These are phyloP conservation scores for Nemania diffusa DNA, from an alignment of 2,329 filamentous ascomycete species.

Conservation along the genomic window DNA sequence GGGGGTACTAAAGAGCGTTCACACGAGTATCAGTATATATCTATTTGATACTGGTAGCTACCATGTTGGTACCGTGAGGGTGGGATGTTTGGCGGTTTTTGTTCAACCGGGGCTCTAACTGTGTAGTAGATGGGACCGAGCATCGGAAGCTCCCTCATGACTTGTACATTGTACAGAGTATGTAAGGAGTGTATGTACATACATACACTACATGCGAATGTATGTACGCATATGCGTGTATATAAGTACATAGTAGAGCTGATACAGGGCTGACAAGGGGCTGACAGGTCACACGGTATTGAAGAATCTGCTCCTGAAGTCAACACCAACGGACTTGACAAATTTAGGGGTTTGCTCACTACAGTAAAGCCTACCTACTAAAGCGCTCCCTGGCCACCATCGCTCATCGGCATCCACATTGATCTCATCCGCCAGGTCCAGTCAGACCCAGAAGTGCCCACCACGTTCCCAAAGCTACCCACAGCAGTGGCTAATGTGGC, in stretches of 20 bases:
- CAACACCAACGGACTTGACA: constrained; percentile 21
- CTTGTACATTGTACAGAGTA: neutral
- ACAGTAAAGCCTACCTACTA: constrained; percentile 18
- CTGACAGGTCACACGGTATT: constrained; percentile 28
- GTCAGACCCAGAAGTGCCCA: constrained; percentile 1
- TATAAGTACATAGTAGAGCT: neutral
- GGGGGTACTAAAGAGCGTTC: constrained; percentile 6
- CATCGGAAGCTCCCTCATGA: neutral
- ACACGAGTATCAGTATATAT: constrained; percentile 16
- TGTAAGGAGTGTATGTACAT: neutral
- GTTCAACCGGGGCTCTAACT: neutral
- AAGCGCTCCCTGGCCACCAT: constrained; percentile 5
- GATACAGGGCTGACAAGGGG: constrained; percentile 31
- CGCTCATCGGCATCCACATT: constrained; percentile 8
- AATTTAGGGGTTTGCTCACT: constrained; percentile 35
- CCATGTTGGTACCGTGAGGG: neutral
- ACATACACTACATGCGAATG: neutral
- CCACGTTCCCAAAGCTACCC: constrained; percentile 10
- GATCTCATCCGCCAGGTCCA: constrained; percentile 24
- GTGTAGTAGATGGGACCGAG: neutral
- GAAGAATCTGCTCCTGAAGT: constrained; percentile 33
- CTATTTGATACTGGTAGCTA: constrained; percentile 22
- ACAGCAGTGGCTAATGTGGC: constrained; percentile 26
- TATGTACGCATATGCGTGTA: neutral
- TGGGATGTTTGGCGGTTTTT: constrained; percentile 12